Conservation (phyloP, 345 rosid species). For the Rhodamnia argentea region DNA sequence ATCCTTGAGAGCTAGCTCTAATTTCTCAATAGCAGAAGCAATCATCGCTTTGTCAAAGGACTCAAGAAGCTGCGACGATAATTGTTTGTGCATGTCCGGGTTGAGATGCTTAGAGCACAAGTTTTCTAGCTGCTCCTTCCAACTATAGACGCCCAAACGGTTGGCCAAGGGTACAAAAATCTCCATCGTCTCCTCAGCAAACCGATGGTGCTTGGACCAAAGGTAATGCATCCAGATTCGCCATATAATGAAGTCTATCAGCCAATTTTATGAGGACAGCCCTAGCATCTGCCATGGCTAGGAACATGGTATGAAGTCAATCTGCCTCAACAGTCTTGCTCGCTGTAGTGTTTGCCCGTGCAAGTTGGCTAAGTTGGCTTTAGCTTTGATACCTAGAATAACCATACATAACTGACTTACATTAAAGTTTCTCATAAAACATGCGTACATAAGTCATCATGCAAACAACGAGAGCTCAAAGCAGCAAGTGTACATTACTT, state of each 20-base stretch:
- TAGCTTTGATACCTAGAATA: conserved; percentile 74
- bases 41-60: conserved; percentile 68
- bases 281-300: conserved; percentile 95
- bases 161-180: conserved; percentile 88
- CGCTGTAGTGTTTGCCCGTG: too few relatives aligned
- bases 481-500: too few relatives aligned
- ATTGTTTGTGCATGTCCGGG: conserved; percentile 59
- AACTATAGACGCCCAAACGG: conserved; percentile 70
- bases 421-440: background rate
- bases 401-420: background rate
- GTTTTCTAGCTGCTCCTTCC: conserved; percentile 91
- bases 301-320: conserved; percentile 90
- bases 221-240: conserved; percentile 68
- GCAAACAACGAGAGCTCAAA: background rate
- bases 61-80: conserved; percentile 61
- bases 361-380: too few relatives aligned
- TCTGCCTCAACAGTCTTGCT: too few relatives aligned
- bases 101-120: conserved; percentile 84
- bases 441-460: background rate
- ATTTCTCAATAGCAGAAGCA: conserved; percentile 57
- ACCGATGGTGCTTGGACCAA: conserved; percentile 87
- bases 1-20: conserved; percentile 58
- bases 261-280: conserved; percentile 94
- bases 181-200: conserved; percentile 92
- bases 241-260: conserved; percentile 95